These are phyloP conservation scores for Cercospora zeae-maydis DNA, from an alignment of 2,329 filamentous ascomycete genomes.

Conservation along the genomic window DNA sequence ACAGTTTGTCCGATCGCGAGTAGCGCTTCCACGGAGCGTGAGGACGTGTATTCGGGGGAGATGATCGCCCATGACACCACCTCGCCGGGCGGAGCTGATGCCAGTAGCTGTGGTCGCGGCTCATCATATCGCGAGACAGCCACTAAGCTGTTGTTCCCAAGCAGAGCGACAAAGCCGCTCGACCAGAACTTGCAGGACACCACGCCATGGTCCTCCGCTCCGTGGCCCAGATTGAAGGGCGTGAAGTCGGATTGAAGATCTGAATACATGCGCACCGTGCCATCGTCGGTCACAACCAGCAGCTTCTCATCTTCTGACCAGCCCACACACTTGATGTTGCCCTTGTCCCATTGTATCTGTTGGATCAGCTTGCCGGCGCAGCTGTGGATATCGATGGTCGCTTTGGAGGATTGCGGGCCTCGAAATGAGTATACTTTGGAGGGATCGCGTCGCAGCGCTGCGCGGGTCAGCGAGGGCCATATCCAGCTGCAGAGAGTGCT, in stretches of 20 bases:
- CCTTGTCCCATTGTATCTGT: slow-evolving; percentile 72
- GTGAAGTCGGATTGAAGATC: slow-evolving; percentile 93
- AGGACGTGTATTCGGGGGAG: slow-evolving; percentile 81
- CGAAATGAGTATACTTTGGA: slow-evolving; percentile 77
- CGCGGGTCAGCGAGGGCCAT: slow-evolving; percentile 25
- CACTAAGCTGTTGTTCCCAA: slow-evolving; percentile 82
- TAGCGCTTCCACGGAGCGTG: slow-evolving; percentile 87
- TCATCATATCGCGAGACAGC: slow-evolving; percentile 87
- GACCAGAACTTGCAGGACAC: slow-evolving; percentile 88
- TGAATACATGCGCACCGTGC: slow-evolving; percentile 83
- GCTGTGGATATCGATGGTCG: slow-evolving; percentile 90
- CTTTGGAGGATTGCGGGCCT: slow-evolving; percentile 66
- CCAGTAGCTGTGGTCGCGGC: slow-evolving; percentile 79
- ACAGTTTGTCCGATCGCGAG: slow-evolving; percentile 81
- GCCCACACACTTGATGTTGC: slow-evolving; percentile 78
- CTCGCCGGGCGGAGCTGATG: slow-evolving; percentile 69
- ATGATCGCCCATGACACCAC: slow-evolving; percentile 88
- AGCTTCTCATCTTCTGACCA: slow-evolving; percentile 97
- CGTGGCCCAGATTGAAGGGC: slow-evolving; percentile 85
- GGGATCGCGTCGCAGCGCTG: slow-evolving; percentile 86
- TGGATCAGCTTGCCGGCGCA: slow-evolving; percentile 79
- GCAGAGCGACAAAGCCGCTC: slow-evolving; percentile 84
- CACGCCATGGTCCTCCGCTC: slow-evolving; percentile 83
- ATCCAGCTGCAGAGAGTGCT: slow-evolving; percentile 21
- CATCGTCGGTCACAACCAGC: slow-evolving; percentile 82